Percentiles rank a stretch among this genome's conserved stretches.
Evolutionary conservation across 345 rosid genomes (phyloP).

Genomic region (Atalantia buxifolia): DNA sequence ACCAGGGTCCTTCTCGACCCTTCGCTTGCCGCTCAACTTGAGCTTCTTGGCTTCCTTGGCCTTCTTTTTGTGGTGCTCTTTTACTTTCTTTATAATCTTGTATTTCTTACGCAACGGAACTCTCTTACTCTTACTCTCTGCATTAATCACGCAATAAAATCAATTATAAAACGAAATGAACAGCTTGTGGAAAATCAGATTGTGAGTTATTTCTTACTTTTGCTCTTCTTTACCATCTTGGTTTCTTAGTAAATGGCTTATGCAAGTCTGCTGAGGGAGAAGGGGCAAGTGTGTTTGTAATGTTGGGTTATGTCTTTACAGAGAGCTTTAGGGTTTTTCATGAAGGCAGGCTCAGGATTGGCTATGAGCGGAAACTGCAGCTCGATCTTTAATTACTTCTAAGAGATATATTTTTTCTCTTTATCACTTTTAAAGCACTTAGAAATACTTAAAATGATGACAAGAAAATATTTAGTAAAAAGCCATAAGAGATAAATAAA

Average conservation of each 20-base stretch:
- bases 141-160: constrained; percentile 1
- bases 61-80: constrained; percentile 93
- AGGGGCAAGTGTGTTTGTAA: background rate
- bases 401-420: too few species aligned
- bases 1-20: constrained; percentile 93
- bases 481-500: too few species aligned
- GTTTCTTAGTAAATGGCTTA: background rate
- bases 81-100: constrained; percentile 84
- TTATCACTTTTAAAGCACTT: too few species aligned
- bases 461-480: too few species aligned
- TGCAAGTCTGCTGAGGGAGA: background rate
- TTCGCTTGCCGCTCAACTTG: constrained; percentile 46
- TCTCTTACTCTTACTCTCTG: constrained; percentile 98
- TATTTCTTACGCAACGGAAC: constrained; percentile 74
- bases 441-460: too few species aligned
- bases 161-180: background rate
- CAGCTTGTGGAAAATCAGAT: background rate
- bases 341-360: too few species aligned
- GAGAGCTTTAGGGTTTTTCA: background rate
- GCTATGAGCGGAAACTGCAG: too few species aligned
- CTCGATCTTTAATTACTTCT: too few species aligned
- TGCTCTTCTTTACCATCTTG: constrained; percentile 79
- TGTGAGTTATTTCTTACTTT: constrained; percentile 41
- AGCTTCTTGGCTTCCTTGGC: constrained; percentile 93
- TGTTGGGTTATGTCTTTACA: background rate